These are phyloP conservation scores for Crithidia bombi DNA, from an alignment of 208 protist genomes.

Conservation along the genomic window DNA sequence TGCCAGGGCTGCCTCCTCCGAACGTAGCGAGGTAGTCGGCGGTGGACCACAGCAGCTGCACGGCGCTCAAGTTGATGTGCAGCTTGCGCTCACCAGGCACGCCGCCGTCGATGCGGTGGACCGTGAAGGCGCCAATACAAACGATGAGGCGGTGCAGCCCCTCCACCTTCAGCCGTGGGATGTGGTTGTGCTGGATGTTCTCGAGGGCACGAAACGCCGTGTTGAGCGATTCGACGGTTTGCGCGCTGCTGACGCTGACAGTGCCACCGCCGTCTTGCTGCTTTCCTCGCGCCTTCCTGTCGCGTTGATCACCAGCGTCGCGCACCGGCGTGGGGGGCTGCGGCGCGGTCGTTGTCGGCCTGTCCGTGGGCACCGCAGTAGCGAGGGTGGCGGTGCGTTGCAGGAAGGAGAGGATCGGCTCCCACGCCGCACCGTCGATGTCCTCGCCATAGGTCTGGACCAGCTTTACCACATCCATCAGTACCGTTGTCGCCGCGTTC, in stretches of 20 bases:
- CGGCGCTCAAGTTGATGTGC: conserved; percentile 83
- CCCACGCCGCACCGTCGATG: conserved; percentile 56
- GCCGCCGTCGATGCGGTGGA: conserved; percentile 35
- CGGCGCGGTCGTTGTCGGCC: background rate
- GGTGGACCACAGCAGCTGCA: conserved; percentile 87
- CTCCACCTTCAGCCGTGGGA: conserved; percentile 55
- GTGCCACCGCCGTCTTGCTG: background rate
- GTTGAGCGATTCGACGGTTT: conserved; percentile 43
- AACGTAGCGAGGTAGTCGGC: conserved; percentile 72
- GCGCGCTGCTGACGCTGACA: conserved; percentile 11
- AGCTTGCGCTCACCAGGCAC: conserved; percentile 44
- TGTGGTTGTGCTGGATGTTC: conserved; percentile 77
- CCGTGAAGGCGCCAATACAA: conserved; percentile 64
- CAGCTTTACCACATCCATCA: conserved; percentile 54
- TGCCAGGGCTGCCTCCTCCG: conserved; percentile 1
- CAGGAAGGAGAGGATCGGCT: conserved; percentile 49
- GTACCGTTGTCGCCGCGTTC: conserved; percentile 16
- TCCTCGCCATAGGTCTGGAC: conserved; percentile 67
- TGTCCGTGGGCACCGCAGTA: background rate
- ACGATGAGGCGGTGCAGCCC: conserved; percentile 60
- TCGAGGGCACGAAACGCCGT: conserved; percentile 73
- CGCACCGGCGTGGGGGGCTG: too few relatives aligned
- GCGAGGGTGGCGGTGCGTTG: conserved; percentile 38
- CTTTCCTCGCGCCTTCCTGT: background rate
- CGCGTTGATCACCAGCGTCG: background rate